A percentile compares a stretch with the other conserved stretches of the same genome.
Evolutionary conservation across 2,329 filamentous ascomycete genomes (phyloP).

Genomic region (Grosmannia huntii): DNA sequence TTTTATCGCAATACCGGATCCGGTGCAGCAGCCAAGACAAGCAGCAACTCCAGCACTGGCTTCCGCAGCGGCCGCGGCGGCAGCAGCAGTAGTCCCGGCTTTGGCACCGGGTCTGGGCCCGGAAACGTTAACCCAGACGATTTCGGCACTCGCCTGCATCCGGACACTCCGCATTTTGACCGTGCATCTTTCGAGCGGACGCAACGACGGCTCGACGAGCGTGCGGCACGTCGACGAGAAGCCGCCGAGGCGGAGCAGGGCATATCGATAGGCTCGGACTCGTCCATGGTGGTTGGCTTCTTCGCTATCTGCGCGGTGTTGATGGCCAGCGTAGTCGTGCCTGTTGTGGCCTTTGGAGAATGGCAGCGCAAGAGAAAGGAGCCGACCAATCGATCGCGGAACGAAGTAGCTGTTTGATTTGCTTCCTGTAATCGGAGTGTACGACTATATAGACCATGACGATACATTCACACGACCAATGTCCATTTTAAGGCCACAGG

Average conservation of each 20-base stretch:
- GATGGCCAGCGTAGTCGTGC: constrained; percentile 31
- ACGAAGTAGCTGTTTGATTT: not conserved
- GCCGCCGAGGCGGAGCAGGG: constrained; percentile 10
- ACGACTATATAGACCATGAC: not conserved
- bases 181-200: constrained; percentile 58
- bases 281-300: constrained; percentile 30
- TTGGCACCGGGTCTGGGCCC: constrained; percentile 1
- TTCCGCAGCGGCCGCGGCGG: constrained; percentile 23
- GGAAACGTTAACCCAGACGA: constrained; percentile 6
- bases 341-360: constrained; percentile 27
- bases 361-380: constrained; percentile 16
- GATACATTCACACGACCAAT: not conserved
- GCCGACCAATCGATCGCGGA: constrained; percentile 7
- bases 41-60: constrained; percentile 1
- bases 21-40: constrained; percentile 15
- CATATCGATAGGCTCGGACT: constrained; percentile 21
- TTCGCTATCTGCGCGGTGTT: constrained; percentile 36
- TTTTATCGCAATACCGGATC: constrained; percentile 56
- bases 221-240: constrained; percentile 25
- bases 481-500: not conserved
- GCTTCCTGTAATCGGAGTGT: not conserved
- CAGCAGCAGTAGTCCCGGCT: constrained; percentile 26
- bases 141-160: constrained; percentile 17
- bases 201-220: constrained; percentile 49
- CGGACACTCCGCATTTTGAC: constrained; percentile 68